phyloP scores from a whole-genome alignment of 805 yeast species.

The Kodamaea kaohsiungensis region DNA sequence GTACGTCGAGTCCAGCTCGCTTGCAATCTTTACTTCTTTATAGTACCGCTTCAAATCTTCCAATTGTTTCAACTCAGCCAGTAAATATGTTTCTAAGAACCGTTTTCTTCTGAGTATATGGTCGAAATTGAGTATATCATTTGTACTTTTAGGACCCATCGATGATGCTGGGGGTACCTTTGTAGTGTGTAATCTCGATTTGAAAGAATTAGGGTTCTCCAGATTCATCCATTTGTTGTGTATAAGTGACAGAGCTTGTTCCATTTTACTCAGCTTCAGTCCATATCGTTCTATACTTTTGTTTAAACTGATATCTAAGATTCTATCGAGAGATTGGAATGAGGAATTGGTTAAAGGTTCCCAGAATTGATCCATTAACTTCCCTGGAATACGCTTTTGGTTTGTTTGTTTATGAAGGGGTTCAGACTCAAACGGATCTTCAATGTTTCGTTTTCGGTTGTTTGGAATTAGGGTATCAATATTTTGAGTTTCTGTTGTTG shows the following conservation, averaged over 20 bases:
- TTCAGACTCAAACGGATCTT: not conserved
- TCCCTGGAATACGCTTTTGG: slow-evolving; percentile 20
- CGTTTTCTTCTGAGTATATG: slow-evolving; percentile 24
- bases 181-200: slow-evolving; percentile 24
- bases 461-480: not conserved
- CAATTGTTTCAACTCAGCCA: slow-evolving; percentile 42
- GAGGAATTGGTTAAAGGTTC: slow-evolving; percentile 23
- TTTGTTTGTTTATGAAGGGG: not conserved
- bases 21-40: slow-evolving; percentile 21
- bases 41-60: slow-evolving; percentile 30
- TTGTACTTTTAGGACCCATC: slow-evolving; percentile 13
- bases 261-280: slow-evolving; percentile 15
- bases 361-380: slow-evolving; percentile 32
- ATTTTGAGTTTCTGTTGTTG: not conserved
- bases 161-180: slow-evolving; percentile 26
- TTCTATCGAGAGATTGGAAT: slow-evolving; percentile 20
- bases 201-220: slow-evolving; percentile 21
- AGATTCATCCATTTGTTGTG: slow-evolving; percentile 26
- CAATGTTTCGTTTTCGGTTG: not conserved
- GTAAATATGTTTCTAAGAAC: slow-evolving; percentile 36
- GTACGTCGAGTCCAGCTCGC: slow-evolving; percentile 35
- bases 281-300: slow-evolving; percentile 26
- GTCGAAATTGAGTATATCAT: slow-evolving; percentile 27
- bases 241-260: slow-evolving; percentile 25
- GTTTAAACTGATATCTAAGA: slow-evolving; percentile 27